Base-by-base conservation (phyloP, 352 stramenopile species). In the Phytopythium sindhum region DNA sequence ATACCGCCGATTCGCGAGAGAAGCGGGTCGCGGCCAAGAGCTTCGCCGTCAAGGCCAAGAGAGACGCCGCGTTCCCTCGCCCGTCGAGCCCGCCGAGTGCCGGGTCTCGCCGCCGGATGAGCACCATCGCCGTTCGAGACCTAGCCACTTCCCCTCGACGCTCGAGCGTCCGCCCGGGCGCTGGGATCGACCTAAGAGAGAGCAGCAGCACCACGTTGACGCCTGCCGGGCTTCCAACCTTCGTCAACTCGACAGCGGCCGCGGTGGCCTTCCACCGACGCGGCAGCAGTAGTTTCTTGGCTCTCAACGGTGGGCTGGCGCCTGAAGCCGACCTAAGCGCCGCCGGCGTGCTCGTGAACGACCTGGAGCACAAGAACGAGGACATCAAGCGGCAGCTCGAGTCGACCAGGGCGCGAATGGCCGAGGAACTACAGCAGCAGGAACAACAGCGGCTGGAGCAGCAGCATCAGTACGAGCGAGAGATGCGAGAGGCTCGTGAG, bases 341-440 rank as follows among this genome's bases (percentile, higher is more conserved):
- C 8, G 63, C 47, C 10, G 56, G 65, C 8, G 37, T 31, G 2
- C 60, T 78, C 35, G 52, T 70, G 44, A 45, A 41, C 33, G 75
- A 75, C 42, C 42, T 80, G 45, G 72, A 77, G 28, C 62, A 60
- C 2, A 63, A 79, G 41, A 62, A 78, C 56, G 42, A 67, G 31
- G 70, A 83, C 59, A 59, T 75, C 44, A 73, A 60, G 24, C 66
- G 72, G 12, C 68, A 81, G 31, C 62, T 77, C 29, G 64, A 65
- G 35, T 50, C 56, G 23, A 47, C 74, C 15, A 67, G 52, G n/a
- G 17, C 54, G 23, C 33, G 12, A 26, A 14, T 60, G n/a, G 45
- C 28, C 2, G 31, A 17, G 1, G 64, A 72, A 29, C 54, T 35
- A 10, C n/a, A 60, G 33, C n/a, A 50, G 39, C 54, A 35, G 33